These are phyloP conservation scores for Xylariaceae sp. DNA, from an alignment of 2,329 filamentous ascomycete species.

Conservation along the genomic window DNA sequence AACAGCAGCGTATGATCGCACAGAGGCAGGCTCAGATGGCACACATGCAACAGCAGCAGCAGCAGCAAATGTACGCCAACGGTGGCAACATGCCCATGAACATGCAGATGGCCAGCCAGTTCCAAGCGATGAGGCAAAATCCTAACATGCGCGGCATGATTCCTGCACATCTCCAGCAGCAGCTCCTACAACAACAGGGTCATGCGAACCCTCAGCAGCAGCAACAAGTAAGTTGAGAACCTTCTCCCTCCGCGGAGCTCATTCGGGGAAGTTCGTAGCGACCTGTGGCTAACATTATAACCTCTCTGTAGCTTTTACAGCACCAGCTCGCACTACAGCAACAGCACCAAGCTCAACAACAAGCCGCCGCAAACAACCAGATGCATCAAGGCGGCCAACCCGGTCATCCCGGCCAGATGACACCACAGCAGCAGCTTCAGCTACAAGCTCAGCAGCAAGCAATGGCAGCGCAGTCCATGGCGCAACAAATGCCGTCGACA, in stretches of 20 bases:
- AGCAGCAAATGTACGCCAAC: conserved; percentile 34
- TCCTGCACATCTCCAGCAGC: conserved; percentile 43
- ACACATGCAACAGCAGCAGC: conserved; percentile 24
- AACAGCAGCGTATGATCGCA: conserved; percentile 27
- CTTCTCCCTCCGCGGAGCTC: background rate
- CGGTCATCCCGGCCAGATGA: conserved; percentile 37
- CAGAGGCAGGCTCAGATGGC: too few species aligned
- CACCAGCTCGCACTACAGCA: conserved; percentile 27
- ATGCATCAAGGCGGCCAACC: conserved; percentile 39
- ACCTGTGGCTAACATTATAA: background rate
- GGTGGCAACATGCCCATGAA: conserved; percentile 44
- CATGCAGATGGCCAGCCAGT: conserved; percentile 34
- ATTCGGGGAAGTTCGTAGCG: background rate
- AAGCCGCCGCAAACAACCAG: conserved; percentile 40
- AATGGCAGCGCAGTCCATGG: conserved; percentile 32
- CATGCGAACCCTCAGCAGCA: conserved; percentile 28
- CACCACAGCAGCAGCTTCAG: conserved; percentile 41
- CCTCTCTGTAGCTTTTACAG: conserved; percentile 15
- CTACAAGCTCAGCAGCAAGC: conserved; percentile 31
- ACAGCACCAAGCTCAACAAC: conserved; percentile 15
- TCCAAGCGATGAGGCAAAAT: conserved; percentile 40
- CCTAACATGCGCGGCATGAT: conserved; percentile 36
- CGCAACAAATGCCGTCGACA: conserved; percentile 35
- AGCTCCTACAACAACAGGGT: conserved; percentile 32
- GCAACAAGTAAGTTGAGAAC: conserved; percentile 23